Base-by-base conservation (phyloP, 805 yeast genomes). In the Danielia reshetovae region DNA sequence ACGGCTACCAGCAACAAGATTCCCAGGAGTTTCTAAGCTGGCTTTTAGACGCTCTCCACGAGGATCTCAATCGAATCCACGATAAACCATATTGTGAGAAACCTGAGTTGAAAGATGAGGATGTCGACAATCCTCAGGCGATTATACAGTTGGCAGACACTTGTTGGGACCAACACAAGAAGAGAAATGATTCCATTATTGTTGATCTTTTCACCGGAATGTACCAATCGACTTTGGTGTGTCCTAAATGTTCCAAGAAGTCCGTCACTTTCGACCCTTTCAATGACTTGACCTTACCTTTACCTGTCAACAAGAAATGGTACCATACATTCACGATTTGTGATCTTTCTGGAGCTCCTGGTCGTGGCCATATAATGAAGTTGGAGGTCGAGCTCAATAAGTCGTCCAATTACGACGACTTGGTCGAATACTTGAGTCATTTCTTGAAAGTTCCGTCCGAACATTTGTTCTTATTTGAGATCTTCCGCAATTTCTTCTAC, bases 221-320 rank as follows among this genome's bases (percentile, higher is more conserved):
- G 51, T 93, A 90, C 57, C 85, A 89, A 58, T 87, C 96, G 2
- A 88, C 96, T 0, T 66, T 93, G 35, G 72, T 82, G 9, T 90
- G 98, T 54, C 97, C 97, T 0, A 79, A 62, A 7, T 93, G 98
- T 59, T 55, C 70, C 13, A 81, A 81, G 47, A 74, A 85, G 6
- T 82, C 94, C 18, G 73, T 90, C 17, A 89, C 97, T 0, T 93
- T 89, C 61, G 98, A 90, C 56, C 97, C 98, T 0, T 90, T 79
- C 53, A 86, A 79, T 60, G 96, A 88, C 52, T 62, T 90, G 44
- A 88, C 98, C 0, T 62, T 90, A 28, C 97, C 97, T 0, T 65
- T 90, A 16, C 97, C 97, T 0, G 75, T 81, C 2, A 75, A 75
- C 30, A 75, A 79, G 32, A 67, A 72, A 30, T 89, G 97, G 96